Evolutionary conservation across 768 basidiomycete genomes (phyloP).

Genomic region (Russula compacta): DNA sequence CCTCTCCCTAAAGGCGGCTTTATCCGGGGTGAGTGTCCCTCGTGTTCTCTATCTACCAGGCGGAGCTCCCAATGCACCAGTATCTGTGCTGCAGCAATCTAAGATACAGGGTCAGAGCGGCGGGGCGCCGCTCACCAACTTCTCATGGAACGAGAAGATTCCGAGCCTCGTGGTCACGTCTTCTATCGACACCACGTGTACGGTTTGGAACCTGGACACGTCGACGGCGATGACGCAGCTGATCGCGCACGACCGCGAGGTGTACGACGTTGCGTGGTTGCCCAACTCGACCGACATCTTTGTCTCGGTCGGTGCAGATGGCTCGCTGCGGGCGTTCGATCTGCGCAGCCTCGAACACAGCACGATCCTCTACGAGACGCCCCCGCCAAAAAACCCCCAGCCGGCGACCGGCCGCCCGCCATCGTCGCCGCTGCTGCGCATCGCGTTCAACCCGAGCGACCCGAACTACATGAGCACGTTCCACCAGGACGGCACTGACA

Average conservation of each 20-base stretch:
- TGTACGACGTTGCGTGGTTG: constrained; percentile 98
- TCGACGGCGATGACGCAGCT: constrained; percentile 92
- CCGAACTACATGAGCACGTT: constrained; percentile 97
- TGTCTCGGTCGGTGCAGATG: constrained; percentile 96
- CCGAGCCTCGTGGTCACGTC: constrained; percentile 92
- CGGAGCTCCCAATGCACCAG: constrained; percentile 4
- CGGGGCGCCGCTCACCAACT: constrained; percentile 89
- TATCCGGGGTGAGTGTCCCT: constrained; percentile 61
- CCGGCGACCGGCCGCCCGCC: constrained; percentile 57
- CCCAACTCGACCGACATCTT: constrained; percentile 95
- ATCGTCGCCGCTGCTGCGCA: constrained; percentile 74
- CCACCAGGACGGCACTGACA: constrained; percentile 83
- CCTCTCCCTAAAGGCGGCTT: constrained; percentile 61
- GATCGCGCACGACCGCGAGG: constrained; percentile 93
- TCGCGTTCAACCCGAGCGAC: constrained; percentile 85
- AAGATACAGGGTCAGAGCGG: constrained; percentile 80
- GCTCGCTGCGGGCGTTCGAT: constrained; percentile 93
- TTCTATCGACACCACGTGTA: constrained; percentile 97
- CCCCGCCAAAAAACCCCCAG: constrained; percentile 59
- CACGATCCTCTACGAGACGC: constrained; percentile 94
- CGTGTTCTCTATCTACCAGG: not conserved
- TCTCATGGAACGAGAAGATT: constrained; percentile 94
- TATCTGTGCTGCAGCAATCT: constrained; percentile 47
- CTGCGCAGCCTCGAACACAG: constrained; percentile 94
- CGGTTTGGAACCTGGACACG: constrained; percentile 97